Percentiles rank a stretch among this genome's conserved stretches.
Conservation (phyloP, 2,329 filamentous ascomycete species). For the Aspergillus proliferans region DNA sequence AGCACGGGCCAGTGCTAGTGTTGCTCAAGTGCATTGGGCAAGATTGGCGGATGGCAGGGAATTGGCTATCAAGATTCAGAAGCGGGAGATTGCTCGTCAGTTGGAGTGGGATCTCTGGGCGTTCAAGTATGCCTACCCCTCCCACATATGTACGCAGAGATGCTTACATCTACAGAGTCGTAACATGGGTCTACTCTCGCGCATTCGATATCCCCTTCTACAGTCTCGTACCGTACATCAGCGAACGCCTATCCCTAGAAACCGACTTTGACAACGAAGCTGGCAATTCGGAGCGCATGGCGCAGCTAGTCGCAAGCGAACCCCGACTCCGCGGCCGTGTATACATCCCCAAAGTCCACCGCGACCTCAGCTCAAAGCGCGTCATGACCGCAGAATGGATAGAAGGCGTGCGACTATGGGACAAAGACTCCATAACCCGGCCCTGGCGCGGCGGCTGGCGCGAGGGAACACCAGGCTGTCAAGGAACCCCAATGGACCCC, state of each 20-base stretch:
- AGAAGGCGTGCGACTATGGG: slow-evolving; percentile 87
- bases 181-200: slow-evolving; percentile 73
- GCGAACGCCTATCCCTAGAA: slow-evolving; percentile 83
- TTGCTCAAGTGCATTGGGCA: slow-evolving; percentile 97
- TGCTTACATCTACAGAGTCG: slow-evolving; percentile 50
- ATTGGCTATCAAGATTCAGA: slow-evolving; percentile 94
- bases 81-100: slow-evolving; percentile 84
- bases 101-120: slow-evolving; percentile 94
- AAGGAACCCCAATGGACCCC: slow-evolving; percentile 56
- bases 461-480: slow-evolving; percentile 70
- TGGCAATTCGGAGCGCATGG: slow-evolving; percentile 79
- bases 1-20: slow-evolving; percentile 72
- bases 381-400: slow-evolving; percentile 98
- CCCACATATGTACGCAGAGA: not conserved
- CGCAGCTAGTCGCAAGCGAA: slow-evolving; percentile 66
- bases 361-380: slow-evolving; percentile 72
- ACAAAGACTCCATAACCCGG: slow-evolving; percentile 71
- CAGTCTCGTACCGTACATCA: slow-evolving; percentile 83
- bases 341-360: slow-evolving; percentile 80
- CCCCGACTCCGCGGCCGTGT: slow-evolving; percentile 70
- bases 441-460: slow-evolving; percentile 74
- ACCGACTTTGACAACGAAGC: slow-evolving; percentile 94
- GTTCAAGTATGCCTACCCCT: slow-evolving; percentile 59
- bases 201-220: slow-evolving; percentile 94
- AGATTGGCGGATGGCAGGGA: slow-evolving; percentile 77